Base-by-base conservation (phyloP, 371 early-diverging fungal species). In the Mucor velutinosus region DNA sequence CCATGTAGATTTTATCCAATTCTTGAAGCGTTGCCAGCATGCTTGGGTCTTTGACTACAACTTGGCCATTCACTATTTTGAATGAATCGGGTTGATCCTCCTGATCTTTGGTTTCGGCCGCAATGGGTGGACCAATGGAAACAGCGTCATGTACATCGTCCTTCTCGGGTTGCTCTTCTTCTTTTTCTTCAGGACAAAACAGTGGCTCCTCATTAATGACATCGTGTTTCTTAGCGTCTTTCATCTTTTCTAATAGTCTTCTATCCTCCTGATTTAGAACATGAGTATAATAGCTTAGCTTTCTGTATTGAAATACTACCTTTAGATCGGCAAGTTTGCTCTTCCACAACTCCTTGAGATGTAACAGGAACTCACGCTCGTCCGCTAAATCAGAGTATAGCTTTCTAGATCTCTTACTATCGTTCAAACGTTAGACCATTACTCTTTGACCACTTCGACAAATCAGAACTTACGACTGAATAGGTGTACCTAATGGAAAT, bases 181-280 rank as follows among this genome's bases (percentile, higher is more conserved):
- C 7, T 7, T 37, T 35, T 39, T 33, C 39, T 21, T 60, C 67
- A 7, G 58, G 29, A 10, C n/a, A 6, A 47, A 67, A 72, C 19
- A 72, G 19, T 15, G 68, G 62, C 6, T 25, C 23, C 14, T 60
- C 23, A n/a, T n/a, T 53, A 7, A 35, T 4, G 0, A 60, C 11
- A 14, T 72, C 61, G 8, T 39, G n/a, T 12, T 67, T 29, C 53
- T 27, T 43, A 0, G 65, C 7, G 7, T 37, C 25, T 23, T 60
- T 63, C 72, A 72, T 72, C 61, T n/a, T 67, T 8, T 57, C 10
- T n/a, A 72, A 55, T 8, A 64, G 55, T 23, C 41, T 53, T 1
- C 53, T 25, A n/a, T 67, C 65, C 37, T 53, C 65, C 72, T 72
- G 47, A 11, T 2, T 25, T 0, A 57, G n/a, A 57, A 0, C 3